Conservation (phyloP, 1,284 basidiomycete species). For the Baeospora myosura region DNA sequence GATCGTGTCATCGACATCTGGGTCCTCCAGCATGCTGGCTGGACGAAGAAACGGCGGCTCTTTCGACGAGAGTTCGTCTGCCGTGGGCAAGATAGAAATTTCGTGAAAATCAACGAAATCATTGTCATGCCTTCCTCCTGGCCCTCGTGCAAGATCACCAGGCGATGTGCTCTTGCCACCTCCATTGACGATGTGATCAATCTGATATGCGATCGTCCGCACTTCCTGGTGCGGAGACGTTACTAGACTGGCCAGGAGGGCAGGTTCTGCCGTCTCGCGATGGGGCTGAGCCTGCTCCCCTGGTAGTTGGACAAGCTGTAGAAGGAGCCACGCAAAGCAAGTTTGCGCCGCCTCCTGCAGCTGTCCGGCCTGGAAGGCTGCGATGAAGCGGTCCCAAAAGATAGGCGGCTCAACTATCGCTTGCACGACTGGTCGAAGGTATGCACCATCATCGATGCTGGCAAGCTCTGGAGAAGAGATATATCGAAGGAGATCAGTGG, state of each 20-base stretch:
- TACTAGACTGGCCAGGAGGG: conserved; percentile 26
- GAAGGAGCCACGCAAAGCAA: conserved; percentile 44
- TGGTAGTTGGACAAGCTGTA: conserved; percentile 39
- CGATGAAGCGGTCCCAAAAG: conserved; percentile 18
- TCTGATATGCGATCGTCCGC: conserved; percentile 29
- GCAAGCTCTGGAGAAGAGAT: conserved; percentile 31
- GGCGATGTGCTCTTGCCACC: conserved; percentile 11
- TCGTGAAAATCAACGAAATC: conserved; percentile 51
- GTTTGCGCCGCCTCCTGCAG: conserved; percentile 30
- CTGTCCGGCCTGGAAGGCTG: conserved; percentile 25
- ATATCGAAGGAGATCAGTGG: conserved; percentile 31
- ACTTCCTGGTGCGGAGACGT: conserved; percentile 27
- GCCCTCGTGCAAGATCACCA: not conserved
- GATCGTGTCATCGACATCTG: conserved; percentile 28
- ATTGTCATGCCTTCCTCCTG: conserved; percentile 63
- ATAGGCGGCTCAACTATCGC: conserved; percentile 45
- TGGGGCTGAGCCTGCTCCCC: conserved; percentile 28
- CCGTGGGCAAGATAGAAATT: conserved; percentile 53
- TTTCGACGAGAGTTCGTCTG: conserved; percentile 42
- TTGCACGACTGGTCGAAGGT: conserved; percentile 32
- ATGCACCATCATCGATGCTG: conserved; percentile 33
- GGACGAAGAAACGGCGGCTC: conserved; percentile 41
- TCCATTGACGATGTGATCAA: conserved; percentile 34
- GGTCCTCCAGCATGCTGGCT: conserved; percentile 35
- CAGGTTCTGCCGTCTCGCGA: conserved; percentile 30